phyloP scores from a whole-genome alignment of 179 eudicot species.

The Nepenthes alata region DNA sequence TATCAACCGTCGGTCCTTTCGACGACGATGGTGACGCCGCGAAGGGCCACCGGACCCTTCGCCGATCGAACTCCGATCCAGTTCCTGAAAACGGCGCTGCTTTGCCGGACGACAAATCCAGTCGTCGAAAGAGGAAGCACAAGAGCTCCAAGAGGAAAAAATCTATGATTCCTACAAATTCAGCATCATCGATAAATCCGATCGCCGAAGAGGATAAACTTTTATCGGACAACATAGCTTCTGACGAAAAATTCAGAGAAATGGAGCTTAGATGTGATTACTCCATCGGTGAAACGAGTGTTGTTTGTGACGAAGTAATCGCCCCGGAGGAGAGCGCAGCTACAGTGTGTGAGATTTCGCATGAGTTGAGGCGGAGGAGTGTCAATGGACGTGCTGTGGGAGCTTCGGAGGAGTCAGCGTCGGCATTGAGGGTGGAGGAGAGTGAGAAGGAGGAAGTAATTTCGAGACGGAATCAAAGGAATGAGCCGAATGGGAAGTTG shows the following conservation, averaged over 20 bases:
- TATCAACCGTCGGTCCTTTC: slow-evolving; percentile 14
- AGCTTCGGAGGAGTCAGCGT: slow-evolving; percentile 6
- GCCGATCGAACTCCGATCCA: slow-evolving; percentile 30
- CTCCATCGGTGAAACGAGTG: slow-evolving; percentile 10
- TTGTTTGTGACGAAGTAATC: slow-evolving; percentile 24
- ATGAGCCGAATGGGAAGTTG: slow-evolving; percentile 28
- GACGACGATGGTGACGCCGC: slow-evolving; percentile 12
- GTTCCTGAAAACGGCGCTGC: slow-evolving; percentile 5
- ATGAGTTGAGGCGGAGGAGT: slow-evolving; percentile 47
- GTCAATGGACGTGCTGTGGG: slow-evolving; percentile 15
- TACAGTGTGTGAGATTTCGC: slow-evolving; percentile 21
- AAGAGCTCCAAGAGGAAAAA: slow-evolving; percentile 23
- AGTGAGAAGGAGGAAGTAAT: slow-evolving; percentile 22
- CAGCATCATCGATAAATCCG: slow-evolving; percentile 13
- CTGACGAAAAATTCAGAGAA: background rate
- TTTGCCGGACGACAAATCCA: slow-evolving; percentile 8
- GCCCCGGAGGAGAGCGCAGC: slow-evolving; percentile 18
- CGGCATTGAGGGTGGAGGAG: slow-evolving; percentile 9
- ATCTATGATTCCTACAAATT: slow-evolving; percentile 1
- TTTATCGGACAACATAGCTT: slow-evolving; percentile 1
- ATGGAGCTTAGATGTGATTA: slow-evolving; percentile 13
- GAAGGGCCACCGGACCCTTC: slow-evolving; percentile 2
- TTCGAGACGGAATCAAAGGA: slow-evolving; percentile 5
- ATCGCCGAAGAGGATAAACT: slow-evolving; percentile 12
- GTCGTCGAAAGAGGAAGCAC: slow-evolving; percentile 24